Evolutionary conservation across 169 alveolate genomes (phyloP).

Genomic region (Plasmodium berghei): DNA sequence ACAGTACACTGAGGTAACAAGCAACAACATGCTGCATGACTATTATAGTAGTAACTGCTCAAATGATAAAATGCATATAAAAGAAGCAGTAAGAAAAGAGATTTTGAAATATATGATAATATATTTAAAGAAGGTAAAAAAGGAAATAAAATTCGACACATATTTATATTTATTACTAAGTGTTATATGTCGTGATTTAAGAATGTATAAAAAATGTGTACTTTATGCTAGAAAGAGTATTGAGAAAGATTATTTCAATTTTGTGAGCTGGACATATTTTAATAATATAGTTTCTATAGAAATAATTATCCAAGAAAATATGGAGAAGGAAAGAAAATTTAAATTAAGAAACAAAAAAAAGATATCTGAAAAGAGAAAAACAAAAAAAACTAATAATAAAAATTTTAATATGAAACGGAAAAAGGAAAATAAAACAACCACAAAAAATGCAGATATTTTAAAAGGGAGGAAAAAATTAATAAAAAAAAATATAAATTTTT

Average conservation of each 20-base stretch:
- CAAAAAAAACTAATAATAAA: too few species aligned
- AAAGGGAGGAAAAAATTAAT: background rate
- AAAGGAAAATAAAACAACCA: background rate
- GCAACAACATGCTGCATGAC: background rate
- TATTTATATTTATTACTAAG: conserved; percentile 51
- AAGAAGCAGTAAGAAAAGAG: conserved; percentile 16
- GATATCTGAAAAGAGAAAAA: background rate
- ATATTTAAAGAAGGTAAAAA: conserved; percentile 16
- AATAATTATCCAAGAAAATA: background rate
- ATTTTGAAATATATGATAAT: conserved; percentile 27
- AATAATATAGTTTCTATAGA: conserved; percentile 44
- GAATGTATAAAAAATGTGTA: conserved; percentile 31
- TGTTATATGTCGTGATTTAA: conserved; percentile 31
- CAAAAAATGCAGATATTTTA: background rate
- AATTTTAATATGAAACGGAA: background rate
- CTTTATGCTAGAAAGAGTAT: conserved; percentile 38
- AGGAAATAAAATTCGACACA: conserved; percentile 19
- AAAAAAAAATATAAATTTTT: conserved; percentile 16
- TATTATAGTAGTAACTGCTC: background rate
- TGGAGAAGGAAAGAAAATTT: background rate
- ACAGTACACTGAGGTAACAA: too few species aligned
- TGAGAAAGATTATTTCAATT: conserved; percentile 46
- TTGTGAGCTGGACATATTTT: conserved; percentile 32
- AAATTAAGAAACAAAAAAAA: background rate
- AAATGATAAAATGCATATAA: background rate